A percentile compares a stretch with the other conserved stretches of the same genome.
phyloP scores from a whole-genome alignment of 148 eudicot genomes.

The Suaeda aralocaspica region DNA sequence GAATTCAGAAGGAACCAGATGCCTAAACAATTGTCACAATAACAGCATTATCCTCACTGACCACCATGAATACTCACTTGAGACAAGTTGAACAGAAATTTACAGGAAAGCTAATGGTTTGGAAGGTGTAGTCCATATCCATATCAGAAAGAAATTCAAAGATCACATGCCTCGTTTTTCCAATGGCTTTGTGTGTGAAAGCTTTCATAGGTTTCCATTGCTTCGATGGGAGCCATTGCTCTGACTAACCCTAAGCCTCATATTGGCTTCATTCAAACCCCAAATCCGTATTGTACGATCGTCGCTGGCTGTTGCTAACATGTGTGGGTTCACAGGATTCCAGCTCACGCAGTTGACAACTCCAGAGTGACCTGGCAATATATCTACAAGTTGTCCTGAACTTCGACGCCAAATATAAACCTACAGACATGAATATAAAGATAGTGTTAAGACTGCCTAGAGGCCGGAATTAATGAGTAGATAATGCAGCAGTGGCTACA shows the following conservation, averaged over 20 bases:
- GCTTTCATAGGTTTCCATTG: conserved; percentile 28
- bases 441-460: background rate
- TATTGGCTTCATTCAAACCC: conserved; percentile 44
- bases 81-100: conserved; percentile 18
- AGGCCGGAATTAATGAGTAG: background rate
- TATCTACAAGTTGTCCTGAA: conserved; percentile 57
- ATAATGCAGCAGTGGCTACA: background rate
- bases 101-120: conserved; percentile 18
- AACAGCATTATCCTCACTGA: conserved; percentile 24
- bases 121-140: background rate
- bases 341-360: conserved; percentile 82
- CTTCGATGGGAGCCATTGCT: conserved; percentile 43
- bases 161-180: conserved; percentile 22
- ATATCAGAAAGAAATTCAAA: conserved; percentile 16
- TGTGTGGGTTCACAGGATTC: conserved; percentile 74
- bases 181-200: conserved; percentile 4
- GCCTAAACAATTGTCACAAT: conserved; percentile 19
- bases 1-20: background rate
- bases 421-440: conserved; percentile 25
- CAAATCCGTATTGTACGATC: conserved; percentile 81
- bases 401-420: conserved; percentile 88
- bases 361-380: conserved; percentile 76
- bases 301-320: conserved; percentile 90
- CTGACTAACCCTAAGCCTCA: conserved; percentile 35
- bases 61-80: conserved; percentile 26